Percentiles rank a stretch among this genome's conserved stretches.
These are phyloP conservation scores for Chytridiales sp. DNA, from an alignment of 371 early-diverging fungal species.

Conservation along the genomic window DNA sequence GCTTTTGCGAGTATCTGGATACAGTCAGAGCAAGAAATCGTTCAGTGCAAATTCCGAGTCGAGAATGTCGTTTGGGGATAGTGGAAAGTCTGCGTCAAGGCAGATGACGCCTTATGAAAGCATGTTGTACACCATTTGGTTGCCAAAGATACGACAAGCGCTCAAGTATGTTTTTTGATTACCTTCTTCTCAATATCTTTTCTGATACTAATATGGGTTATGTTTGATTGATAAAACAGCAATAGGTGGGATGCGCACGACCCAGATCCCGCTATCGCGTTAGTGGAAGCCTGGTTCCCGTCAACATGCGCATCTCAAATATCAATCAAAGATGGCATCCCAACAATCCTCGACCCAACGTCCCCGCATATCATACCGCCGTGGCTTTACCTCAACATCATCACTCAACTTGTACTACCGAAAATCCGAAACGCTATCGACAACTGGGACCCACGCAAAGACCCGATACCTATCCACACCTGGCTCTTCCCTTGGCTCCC, in stretches of 20 bases:
- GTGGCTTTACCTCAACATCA: slow-evolving; percentile 72
- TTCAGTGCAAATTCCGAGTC: slow-evolving; percentile 18
- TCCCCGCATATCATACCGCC: slow-evolving; percentile 55
- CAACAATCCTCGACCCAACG: slow-evolving; percentile 11
- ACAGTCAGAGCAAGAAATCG: not conserved
- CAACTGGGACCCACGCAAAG: slow-evolving; percentile 69
- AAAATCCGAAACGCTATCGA: slow-evolving; percentile 66
- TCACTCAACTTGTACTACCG: slow-evolving; percentile 75
- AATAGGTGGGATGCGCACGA: slow-evolving; percentile 72
- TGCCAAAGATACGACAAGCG: slow-evolving; percentile 72
- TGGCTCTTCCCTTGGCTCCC: slow-evolving; percentile 90
- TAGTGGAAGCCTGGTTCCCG: slow-evolving; percentile 73
- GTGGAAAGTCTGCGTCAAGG: slow-evolving; percentile 20
- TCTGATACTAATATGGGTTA: slow-evolving; percentile 9
- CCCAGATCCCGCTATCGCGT: slow-evolving; percentile 64
- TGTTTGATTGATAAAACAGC: slow-evolving; percentile 36
- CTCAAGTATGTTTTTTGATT: slow-evolving; percentile 61
- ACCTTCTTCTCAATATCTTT: slow-evolving; percentile 8
- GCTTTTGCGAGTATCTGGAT: slow-evolving; percentile 27
- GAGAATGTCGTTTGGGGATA: slow-evolving; percentile 12
- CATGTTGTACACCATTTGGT: slow-evolving; percentile 75
- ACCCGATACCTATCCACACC: slow-evolving; percentile 60
- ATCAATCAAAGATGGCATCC: slow-evolving; percentile 10
- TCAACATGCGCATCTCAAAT: slow-evolving; percentile 17
- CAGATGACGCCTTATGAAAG: slow-evolving; percentile 77